Conservation (phyloP, 352 stramenopile genomes). For the Phytopythium delawarense region DNA sequence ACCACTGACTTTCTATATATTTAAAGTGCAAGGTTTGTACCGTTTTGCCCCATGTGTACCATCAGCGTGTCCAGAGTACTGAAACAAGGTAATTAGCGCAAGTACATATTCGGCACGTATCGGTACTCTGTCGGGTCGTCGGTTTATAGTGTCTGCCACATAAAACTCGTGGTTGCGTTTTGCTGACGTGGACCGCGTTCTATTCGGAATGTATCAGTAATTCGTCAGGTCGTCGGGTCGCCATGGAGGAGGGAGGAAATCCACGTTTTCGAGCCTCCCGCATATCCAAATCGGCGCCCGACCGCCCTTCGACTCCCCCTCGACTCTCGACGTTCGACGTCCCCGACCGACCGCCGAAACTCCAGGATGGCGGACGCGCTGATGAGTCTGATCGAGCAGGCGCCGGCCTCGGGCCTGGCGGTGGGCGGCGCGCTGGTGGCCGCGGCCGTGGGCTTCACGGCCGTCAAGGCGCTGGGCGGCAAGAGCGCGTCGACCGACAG, state of each 20-base stretch:
- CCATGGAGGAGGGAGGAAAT: not conserved
- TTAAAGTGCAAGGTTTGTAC: too few species aligned
- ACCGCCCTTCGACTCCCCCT: not conserved
- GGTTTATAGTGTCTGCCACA: too few species aligned
- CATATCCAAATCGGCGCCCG: constrained; percentile 1
- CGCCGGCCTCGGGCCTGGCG: constrained; percentile 52
- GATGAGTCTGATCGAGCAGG: constrained; percentile 60
- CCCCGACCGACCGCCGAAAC: not conserved
- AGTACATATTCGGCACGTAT: too few species aligned
- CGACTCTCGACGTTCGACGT: not conserved
- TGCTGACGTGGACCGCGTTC: not conserved
- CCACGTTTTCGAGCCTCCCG: not conserved
- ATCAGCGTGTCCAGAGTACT: too few species aligned
- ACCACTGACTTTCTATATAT: too few species aligned
- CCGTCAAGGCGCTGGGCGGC: constrained; percentile 56
- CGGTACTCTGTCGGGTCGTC: too few species aligned
- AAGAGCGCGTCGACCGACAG: constrained; percentile 21
- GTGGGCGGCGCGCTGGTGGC: constrained; percentile 66
- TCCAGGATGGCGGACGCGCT: constrained; percentile 55
- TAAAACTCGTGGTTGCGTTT: too few species aligned
- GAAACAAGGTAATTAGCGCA: too few species aligned
- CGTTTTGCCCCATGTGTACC: too few species aligned
- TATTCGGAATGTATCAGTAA: not conserved
- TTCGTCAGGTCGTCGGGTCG: not conserved
- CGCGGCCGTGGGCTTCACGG: constrained; percentile 60